Conservation (phyloP, 2,329 filamentous ascomycete species). For the Monilinia fructicola region DNA sequence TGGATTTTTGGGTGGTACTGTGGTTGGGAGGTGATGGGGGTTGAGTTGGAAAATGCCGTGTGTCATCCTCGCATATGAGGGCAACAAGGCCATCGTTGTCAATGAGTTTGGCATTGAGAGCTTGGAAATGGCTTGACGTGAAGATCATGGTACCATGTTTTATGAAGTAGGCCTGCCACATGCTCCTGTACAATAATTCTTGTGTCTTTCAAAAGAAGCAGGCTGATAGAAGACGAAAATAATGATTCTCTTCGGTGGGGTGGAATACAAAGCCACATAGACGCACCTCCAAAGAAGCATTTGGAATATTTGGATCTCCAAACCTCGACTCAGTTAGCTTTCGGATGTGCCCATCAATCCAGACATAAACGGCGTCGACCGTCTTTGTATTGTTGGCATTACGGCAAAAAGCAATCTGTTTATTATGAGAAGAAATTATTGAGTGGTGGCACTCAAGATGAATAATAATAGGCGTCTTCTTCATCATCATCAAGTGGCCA, state of each 20-base stretch:
- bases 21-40: not conserved
- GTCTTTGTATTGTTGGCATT: too few relatives aligned
- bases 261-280: slow-evolving; percentile 10
- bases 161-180: not conserved
- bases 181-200: not conserved
- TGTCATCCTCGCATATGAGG: not conserved
- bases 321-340: not conserved
- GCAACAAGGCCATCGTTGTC: slow-evolving; percentile 7
- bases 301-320: not conserved
- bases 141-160: not conserved
- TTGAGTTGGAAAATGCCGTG: not conserved
- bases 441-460: not conserved
- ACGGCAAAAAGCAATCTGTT: not conserved
- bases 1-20: not conserved
- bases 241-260: slow-evolving; percentile 6
- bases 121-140: not conserved
- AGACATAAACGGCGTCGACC: not conserved
- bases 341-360: not conserved
- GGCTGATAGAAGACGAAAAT: slow-evolving; percentile 17
- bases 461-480: slow-evolving; percentile 3
- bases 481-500: slow-evolving; percentile 17
- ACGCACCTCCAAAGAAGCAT: not conserved
- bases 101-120: not conserved
- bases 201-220: not conserved
- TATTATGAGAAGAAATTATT: not conserved